Evolutionary conservation across 2,329 filamentous ascomycete genomes (phyloP).

Genomic region (Exserohilum turcica): DNA sequence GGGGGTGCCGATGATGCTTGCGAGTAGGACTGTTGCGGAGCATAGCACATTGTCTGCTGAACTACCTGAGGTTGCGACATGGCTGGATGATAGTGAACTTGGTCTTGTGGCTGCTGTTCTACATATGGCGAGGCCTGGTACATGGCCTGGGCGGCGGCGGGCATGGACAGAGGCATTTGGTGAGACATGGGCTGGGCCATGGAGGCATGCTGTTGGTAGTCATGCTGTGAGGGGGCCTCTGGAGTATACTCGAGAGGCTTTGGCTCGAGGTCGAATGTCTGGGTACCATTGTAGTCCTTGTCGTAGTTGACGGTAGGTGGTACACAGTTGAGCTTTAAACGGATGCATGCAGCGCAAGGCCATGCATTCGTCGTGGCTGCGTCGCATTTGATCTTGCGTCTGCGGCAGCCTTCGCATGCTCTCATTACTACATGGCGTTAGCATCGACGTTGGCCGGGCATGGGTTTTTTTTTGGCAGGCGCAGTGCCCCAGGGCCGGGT

Average conservation of each 20-base stretch:
- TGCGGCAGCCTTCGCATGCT: constrained; percentile 92
- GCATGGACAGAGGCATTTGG: constrained; percentile 37
- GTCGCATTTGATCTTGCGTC: constrained; percentile 97
- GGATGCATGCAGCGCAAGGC: constrained; percentile 93
- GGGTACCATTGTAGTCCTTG: constrained; percentile 56
- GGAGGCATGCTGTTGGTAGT: constrained; percentile 45
- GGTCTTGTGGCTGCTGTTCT: constrained; percentile 41
- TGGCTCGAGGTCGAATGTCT: constrained; percentile 50
- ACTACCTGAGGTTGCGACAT: constrained; percentile 43
- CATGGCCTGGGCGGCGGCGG: constrained; percentile 40
- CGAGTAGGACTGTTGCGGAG: constrained; percentile 42
- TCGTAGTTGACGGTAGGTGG: constrained; percentile 83
- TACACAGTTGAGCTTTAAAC: constrained; percentile 90
- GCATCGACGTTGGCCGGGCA: constrained; percentile 12
- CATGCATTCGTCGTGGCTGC: constrained; percentile 95
- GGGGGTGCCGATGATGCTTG: constrained; percentile 32
- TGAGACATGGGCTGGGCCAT: constrained; percentile 39
- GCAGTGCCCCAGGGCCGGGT: not conserved
- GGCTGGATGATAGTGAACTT: constrained; percentile 45
- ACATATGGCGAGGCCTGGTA: constrained; percentile 46
- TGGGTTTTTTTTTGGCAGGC: too few species aligned
- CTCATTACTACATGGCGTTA: constrained; percentile 74
- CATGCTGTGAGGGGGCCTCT: constrained; percentile 47
- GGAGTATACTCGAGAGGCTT: constrained; percentile 49
- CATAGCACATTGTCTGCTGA: constrained; percentile 43